These are phyloP conservation scores for Megacollybia marginata DNA, from an alignment of 768 basidiomycete genomes.

Conservation along the genomic window DNA sequence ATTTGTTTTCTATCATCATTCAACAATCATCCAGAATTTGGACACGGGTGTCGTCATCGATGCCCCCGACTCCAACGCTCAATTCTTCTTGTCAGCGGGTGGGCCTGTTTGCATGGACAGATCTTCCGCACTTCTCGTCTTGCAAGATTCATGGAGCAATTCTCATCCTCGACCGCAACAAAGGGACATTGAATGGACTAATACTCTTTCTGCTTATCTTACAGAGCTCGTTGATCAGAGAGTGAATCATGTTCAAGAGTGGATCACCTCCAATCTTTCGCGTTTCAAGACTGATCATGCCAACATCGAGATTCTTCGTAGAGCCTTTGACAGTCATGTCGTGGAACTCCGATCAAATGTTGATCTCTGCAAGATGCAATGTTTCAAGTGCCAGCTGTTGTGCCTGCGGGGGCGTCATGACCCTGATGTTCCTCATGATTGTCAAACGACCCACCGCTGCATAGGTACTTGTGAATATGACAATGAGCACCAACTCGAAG, in stretches of 20 bases:
- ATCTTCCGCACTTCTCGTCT: slow-evolving; percentile 15
- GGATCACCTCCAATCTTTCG: slow-evolving; percentile 42
- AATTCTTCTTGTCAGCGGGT: slow-evolving; percentile 25
- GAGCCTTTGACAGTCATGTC: slow-evolving; percentile 31
- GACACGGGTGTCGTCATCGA: slow-evolving; percentile 39
- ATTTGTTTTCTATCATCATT: neutral
- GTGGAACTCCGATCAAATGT: slow-evolving; percentile 39
- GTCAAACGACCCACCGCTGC: slow-evolving; percentile 43
- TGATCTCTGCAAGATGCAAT: slow-evolving; percentile 43
- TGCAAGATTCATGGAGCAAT: slow-evolving; percentile 22
- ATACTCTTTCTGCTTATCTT: slow-evolving; percentile 29
- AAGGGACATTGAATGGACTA: slow-evolving; percentile 35
- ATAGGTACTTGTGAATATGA: slow-evolving; percentile 33
- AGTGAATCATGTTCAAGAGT: slow-evolving; percentile 38
- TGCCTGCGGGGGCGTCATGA: slow-evolving; percentile 43
- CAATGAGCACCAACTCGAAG: slow-evolving; percentile 23
- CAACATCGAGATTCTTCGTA: slow-evolving; percentile 34
- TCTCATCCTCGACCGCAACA: slow-evolving; percentile 23
- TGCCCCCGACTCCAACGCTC: slow-evolving; percentile 24
- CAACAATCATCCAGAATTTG: slow-evolving; percentile 34
- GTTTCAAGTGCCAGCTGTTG: slow-evolving; percentile 37
- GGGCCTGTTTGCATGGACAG: slow-evolving; percentile 6
- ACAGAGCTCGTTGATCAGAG: slow-evolving; percentile 32
- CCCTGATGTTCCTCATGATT: slow-evolving; percentile 33
- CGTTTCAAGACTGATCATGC: slow-evolving; percentile 40